A percentile compares a stretch with the other conserved stretches of the same genome.
Evolutionary conservation across 352 stramenopile species (phyloP).

Genomic region (Pythium dissotocum): DNA sequence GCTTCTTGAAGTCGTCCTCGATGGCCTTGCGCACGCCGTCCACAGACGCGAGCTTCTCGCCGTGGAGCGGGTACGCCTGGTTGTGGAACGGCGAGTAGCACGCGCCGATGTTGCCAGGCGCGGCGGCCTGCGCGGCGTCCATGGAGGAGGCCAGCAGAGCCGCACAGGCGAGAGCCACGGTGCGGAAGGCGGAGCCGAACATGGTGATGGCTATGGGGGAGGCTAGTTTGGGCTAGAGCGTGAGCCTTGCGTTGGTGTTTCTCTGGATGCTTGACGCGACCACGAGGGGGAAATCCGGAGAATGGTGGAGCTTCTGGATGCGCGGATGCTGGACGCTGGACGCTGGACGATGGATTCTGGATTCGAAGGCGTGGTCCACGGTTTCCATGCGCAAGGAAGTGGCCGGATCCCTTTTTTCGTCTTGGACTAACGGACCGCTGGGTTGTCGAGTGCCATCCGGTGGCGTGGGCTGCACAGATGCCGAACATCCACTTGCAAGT

Average conservation of each 20-base stretch:
- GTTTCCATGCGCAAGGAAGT: background rate
- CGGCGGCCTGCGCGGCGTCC: background rate
- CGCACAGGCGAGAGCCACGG: constrained; percentile 12
- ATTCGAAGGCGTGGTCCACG: background rate
- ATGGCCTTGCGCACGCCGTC: constrained; percentile 20
- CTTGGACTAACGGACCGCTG: background rate
- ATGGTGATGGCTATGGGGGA: background rate
- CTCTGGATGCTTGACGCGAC: background rate
- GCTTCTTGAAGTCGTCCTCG: constrained; percentile 45
- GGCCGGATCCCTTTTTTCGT: background rate
- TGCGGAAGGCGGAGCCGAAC: constrained; percentile 11
- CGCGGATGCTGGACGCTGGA: background rate
- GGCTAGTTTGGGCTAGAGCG: background rate
- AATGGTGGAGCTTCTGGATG: too few relatives aligned
- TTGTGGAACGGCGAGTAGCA: constrained; percentile 65
- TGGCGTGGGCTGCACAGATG: background rate
- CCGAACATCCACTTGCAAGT: background rate
- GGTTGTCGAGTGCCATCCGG: background rate
- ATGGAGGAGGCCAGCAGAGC: constrained; percentile 8
- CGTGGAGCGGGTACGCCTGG: constrained; percentile 45
- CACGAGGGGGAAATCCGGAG: too few relatives aligned
- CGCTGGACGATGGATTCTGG: background rate
- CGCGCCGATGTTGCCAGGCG: constrained; percentile 35
- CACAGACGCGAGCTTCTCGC: constrained; percentile 3
- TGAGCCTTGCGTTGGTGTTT: background rate